Conservation (phyloP, 2,329 filamentous ascomycete genomes). For the Periglandula ipomoeae region DNA sequence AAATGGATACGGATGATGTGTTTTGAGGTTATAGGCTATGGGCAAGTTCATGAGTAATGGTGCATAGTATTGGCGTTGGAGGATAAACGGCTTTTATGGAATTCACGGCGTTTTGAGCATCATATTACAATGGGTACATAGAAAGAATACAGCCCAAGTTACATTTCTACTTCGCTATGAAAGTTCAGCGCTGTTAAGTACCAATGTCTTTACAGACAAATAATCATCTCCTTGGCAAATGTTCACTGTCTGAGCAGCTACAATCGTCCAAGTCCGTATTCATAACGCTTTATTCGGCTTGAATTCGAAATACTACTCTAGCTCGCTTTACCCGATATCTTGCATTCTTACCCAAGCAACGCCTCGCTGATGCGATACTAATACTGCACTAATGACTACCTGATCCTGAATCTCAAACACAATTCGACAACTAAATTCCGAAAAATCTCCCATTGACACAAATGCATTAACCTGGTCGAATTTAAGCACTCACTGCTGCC, state of each 20-base stretch:
- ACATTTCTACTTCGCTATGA: too few species aligned
- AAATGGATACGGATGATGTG: conserved; percentile 41
- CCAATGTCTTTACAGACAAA: too few species aligned
- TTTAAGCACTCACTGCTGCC: conserved; percentile 35
- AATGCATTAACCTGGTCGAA: neutral
- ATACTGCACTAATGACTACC: conserved; percentile 8
- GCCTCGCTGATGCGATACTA: conserved; percentile 10
- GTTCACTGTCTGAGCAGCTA: too few species aligned
- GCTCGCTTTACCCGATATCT: neutral
- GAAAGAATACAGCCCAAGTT: too few species aligned
- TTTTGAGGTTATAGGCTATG: conserved; percentile 24
- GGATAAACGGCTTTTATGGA: neutral
- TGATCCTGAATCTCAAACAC: neutral
- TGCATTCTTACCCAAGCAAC: conserved; percentile 7
- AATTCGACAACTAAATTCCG: neutral
- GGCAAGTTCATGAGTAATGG: neutral
- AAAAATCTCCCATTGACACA: neutral
- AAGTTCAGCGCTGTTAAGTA: too few species aligned
- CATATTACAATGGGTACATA: too few species aligned
- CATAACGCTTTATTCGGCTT: neutral
- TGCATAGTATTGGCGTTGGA: neutral
- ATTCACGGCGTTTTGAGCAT: too few species aligned
- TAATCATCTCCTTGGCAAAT: too few species aligned
- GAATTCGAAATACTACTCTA: neutral
- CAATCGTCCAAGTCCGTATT: too few species aligned